A percentile compares a stretch with the other conserved stretches of the same genome.
phyloP scores from a whole-genome alignment of 352 stramenopile genomes.

The Phytopythium kandeliae region DNA sequence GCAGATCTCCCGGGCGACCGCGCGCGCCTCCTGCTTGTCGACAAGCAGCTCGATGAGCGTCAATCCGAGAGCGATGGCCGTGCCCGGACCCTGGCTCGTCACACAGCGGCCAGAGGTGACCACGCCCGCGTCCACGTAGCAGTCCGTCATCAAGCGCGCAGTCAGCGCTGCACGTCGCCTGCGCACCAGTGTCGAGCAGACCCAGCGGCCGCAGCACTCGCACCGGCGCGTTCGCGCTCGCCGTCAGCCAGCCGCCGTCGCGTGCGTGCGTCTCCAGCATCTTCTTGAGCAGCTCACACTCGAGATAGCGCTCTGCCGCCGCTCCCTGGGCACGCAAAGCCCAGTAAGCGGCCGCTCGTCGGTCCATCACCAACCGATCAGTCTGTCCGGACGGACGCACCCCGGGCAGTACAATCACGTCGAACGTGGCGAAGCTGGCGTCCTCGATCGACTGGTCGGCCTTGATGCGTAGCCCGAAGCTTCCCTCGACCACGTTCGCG shows the following conservation, averaged over 20 bases:
- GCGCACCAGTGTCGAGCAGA: conserved; percentile 22
- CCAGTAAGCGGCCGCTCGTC: too few relatives aligned
- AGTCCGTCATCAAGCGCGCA: conserved; percentile 32
- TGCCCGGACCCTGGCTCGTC: conserved; percentile 53
- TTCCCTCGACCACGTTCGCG: conserved; percentile 56
- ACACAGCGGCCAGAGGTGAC: conserved; percentile 54
- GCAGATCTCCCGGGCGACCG: conserved; percentile 35
- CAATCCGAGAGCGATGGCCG: conserved; percentile 40
- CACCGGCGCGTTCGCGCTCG: conserved; percentile 37
- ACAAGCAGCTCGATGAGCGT: conserved; percentile 53
- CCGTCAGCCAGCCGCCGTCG: conserved; percentile 44
- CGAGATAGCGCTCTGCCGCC: conserved; percentile 30
- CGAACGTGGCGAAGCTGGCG: conserved; percentile 52
- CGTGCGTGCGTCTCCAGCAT: conserved; percentile 56
- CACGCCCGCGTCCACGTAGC: conserved; percentile 46
- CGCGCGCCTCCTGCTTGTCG: conserved; percentile 27
- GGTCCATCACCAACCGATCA: too few relatives aligned
- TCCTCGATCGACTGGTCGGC: conserved; percentile 62
- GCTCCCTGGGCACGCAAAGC: conserved; percentile 37
- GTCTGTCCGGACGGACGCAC: conserved; percentile 16
- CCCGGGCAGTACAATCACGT: conserved; percentile 68
- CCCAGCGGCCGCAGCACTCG: conserved; percentile 39
- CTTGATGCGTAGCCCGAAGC: conserved; percentile 55
- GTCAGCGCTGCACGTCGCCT: conserved; percentile 44
- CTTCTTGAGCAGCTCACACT: conserved; percentile 56